Conservation (phyloP, 176 grass and related monocot genomes). For the Tuctoria greenei region DNA sequence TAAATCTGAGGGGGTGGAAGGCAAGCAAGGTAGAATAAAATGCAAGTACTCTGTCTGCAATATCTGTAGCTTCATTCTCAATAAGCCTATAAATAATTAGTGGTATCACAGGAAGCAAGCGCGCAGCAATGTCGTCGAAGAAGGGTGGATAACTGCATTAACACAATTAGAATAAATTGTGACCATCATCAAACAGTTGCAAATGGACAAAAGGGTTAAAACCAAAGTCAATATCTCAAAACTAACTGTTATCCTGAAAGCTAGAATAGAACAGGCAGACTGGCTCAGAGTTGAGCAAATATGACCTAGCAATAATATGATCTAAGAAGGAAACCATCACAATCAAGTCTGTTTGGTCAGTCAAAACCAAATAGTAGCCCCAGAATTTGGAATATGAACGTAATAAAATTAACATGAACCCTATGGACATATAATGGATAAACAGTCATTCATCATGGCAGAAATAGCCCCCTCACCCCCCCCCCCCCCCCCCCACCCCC, state of each 20-base stretch:
- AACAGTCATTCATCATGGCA: constrained; percentile 18
- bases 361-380: background rate
- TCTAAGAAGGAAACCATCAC: constrained; percentile 10
- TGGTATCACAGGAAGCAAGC: constrained; percentile 82
- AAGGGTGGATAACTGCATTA: constrained; percentile 83
- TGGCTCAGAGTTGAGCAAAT: background rate
- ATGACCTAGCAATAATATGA: constrained; percentile 8
- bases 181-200: constrained; percentile 8
- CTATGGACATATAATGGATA: background rate
- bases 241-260: constrained; percentile 25
- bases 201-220: constrained; percentile 15
- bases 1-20: constrained; percentile 94
- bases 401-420: background rate
- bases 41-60: constrained; percentile 85
- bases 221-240: constrained; percentile 26
- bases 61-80: constrained; percentile 84
- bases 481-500: too few species aligned
- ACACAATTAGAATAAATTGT: constrained; percentile 37
- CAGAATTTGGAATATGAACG: constrained; percentile 16
- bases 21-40: constrained; percentile 74
- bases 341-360: background rate
- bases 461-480: background rate
- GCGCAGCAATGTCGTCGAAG: constrained; percentile 96
- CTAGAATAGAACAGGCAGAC: constrained; percentile 9
- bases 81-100: constrained; percentile 98